phyloP scores from a whole-genome alignment of 768 basidiomycete genomes.

The Gautieria morchelliformis region DNA sequence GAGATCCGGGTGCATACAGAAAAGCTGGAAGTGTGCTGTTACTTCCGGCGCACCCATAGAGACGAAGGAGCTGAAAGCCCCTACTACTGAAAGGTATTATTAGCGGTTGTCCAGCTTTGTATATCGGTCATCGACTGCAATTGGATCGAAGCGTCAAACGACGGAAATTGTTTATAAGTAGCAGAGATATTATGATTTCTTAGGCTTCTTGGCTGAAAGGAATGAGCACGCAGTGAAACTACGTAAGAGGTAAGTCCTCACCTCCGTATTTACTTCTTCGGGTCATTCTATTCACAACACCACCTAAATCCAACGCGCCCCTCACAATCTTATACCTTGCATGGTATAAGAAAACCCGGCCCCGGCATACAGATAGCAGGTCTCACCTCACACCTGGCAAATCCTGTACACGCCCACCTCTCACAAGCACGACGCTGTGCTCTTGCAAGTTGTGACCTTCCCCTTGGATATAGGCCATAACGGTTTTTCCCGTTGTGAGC shows the following conservation, averaged over 20 bases:
- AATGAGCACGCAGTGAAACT: not conserved
- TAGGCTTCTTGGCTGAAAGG: constrained; percentile 72
- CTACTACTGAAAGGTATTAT: too few relatives aligned
- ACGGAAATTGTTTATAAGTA: too few relatives aligned
- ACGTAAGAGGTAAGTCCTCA: constrained; percentile 23
- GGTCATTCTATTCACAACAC: constrained; percentile 73
- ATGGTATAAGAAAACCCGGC: constrained; percentile 1
- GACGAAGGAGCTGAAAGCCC: too few relatives aligned
- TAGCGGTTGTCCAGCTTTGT: too few relatives aligned
- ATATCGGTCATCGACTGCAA: too few relatives aligned
- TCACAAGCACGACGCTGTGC: constrained; percentile 89
- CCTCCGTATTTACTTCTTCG: constrained; percentile 91
- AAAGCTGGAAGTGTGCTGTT: too few relatives aligned
- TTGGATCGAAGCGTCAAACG: too few relatives aligned
- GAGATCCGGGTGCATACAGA: too few relatives aligned
- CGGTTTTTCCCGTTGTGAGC: constrained; percentile 76
- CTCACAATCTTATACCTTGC: constrained; percentile 89
- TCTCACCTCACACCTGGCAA: constrained; percentile 90
- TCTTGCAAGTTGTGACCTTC: constrained; percentile 98
- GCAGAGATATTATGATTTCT: constrained; percentile 36
- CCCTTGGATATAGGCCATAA: constrained; percentile 92
- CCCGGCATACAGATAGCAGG: not conserved
- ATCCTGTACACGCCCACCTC: constrained; percentile 95
- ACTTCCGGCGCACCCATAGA: too few relatives aligned
- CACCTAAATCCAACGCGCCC: constrained; percentile 85